Percentiles rank a stretch among this genome's conserved stretches.
phyloP scores from a whole-genome alignment of 225 moss, liverwort and hornwort species.

The Pseudisothecium myosuroides region DNA sequence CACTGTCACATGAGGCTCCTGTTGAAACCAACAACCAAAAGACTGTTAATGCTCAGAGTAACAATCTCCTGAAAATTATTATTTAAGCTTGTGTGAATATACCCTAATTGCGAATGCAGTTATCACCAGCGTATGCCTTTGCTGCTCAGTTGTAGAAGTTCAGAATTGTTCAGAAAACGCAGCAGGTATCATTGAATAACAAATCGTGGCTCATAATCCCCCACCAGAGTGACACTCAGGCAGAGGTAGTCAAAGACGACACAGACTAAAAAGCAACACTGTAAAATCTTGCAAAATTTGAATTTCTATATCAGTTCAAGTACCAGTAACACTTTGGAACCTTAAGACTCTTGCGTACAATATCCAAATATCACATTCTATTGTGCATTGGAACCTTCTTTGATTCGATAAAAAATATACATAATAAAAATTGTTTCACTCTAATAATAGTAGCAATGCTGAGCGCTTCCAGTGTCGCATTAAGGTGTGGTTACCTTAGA shows the following conservation, averaged over 20 bases:
- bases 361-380: background rate
- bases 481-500: background rate
- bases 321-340: background rate
- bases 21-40: background rate
- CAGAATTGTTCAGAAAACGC: background rate
- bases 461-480: background rate
- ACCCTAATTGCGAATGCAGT: background rate
- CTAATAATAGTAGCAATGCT: background rate
- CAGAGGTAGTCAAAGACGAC: background rate
- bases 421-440: background rate
- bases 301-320: background rate
- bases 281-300: background rate
- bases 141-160: background rate
- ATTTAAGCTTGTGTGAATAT: background rate
- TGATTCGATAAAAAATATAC: background rate
- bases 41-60: background rate
- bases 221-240: background rate
- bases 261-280: background rate
- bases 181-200: background rate
- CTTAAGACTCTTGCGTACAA: too few relatives aligned
- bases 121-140: background rate
- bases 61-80: background rate
- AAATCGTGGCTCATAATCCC: background rate
- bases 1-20: constrained; percentile 12
- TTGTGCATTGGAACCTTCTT: background rate